Percentiles rank a stretch among this genome's conserved stretches.
Evolutionary conservation across 2,329 filamentous ascomycete genomes (phyloP).

Genomic region (Cercospora nicotianae): DNA sequence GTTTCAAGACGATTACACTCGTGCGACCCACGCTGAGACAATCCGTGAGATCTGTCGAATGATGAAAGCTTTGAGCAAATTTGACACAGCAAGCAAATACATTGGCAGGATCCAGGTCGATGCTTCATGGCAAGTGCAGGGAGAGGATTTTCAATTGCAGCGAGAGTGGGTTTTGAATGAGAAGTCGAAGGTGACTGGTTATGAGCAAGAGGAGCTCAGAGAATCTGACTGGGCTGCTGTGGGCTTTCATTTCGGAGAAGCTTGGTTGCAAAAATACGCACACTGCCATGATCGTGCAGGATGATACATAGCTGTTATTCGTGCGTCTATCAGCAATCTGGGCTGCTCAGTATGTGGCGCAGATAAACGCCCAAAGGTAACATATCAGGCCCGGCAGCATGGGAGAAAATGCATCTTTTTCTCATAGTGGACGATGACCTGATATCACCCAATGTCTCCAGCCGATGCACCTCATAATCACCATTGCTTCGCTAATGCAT

Average conservation of each 20-base stretch:
- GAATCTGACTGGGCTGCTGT: slow-evolving; percentile 23
- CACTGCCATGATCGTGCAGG: background rate
- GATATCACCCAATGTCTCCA: background rate
- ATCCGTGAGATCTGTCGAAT: slow-evolving; percentile 24
- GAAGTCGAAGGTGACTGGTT: background rate
- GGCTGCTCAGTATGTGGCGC: background rate
- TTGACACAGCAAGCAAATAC: slow-evolving; percentile 23
- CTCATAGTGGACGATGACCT: slow-evolving; percentile 1
- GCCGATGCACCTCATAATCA: slow-evolving; percentile 2
- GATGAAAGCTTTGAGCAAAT: slow-evolving; percentile 24
- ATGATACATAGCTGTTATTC: background rate
- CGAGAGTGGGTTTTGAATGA: slow-evolving; percentile 14
- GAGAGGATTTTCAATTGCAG: slow-evolving; percentile 11
- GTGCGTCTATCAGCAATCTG: background rate
- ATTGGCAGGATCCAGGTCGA: slow-evolving; percentile 19
- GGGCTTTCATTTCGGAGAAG: slow-evolving; percentile 21
- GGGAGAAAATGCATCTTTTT: background rate
- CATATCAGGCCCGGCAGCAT: background rate
- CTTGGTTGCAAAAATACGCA: slow-evolving; percentile 15
- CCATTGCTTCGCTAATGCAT: slow-evolving; percentile 10
- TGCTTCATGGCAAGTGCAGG: slow-evolving; percentile 12
- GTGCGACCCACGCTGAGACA: slow-evolving; percentile 24
- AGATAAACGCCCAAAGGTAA: background rate
- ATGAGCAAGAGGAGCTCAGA: background rate
- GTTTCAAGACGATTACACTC: slow-evolving; percentile 31